Conservation (phyloP, 495 filamentous ascomycete genomes). For the Pyrenula aspistea region DNA sequence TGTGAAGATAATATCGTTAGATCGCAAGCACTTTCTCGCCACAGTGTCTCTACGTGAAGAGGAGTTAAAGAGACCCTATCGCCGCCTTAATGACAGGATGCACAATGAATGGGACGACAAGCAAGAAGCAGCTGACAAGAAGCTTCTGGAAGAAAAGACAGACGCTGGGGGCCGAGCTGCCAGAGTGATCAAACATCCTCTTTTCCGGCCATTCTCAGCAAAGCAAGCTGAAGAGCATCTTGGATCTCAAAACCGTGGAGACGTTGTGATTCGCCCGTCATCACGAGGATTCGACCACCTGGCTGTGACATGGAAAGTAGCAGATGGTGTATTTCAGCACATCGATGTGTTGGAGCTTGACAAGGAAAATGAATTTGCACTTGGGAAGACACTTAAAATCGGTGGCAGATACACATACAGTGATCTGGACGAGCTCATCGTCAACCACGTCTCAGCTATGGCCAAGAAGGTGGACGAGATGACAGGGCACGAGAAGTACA, state of each 20-base stretch:
- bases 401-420: slow-evolving; percentile 80
- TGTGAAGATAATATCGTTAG: slow-evolving; percentile 75
- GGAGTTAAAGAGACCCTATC: slow-evolving; percentile 56
- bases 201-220: slow-evolving; percentile 87
- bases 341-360: slow-evolving; percentile 93
- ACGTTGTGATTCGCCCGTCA: slow-evolving; percentile 88
- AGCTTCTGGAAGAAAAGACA: slow-evolving; percentile 68
- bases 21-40: slow-evolving; percentile 67
- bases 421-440: slow-evolving; percentile 94
- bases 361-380: slow-evolving; percentile 91
- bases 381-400: slow-evolving; percentile 72
- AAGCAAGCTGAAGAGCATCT: slow-evolving; percentile 90
- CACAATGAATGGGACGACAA: slow-evolving; percentile 75
- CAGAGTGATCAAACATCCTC: slow-evolving; percentile 90
- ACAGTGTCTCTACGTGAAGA: slow-evolving; percentile 77
- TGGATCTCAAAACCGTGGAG: slow-evolving; percentile 69
- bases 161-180: slow-evolving; percentile 69
- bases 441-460: slow-evolving; percentile 94
- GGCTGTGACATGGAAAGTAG: slow-evolving; percentile 96
- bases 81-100: slow-evolving; percentile 52
- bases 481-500: slow-evolving; percentile 83
- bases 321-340: slow-evolving; percentile 87
- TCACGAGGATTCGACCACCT: slow-evolving; percentile 91
- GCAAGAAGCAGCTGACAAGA: slow-evolving; percentile 67
- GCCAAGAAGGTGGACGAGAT: slow-evolving; percentile 95